Evolutionary conservation across 2,329 filamentous ascomycete species (phyloP).

Genomic region (Alternaria postmessia): DNA sequence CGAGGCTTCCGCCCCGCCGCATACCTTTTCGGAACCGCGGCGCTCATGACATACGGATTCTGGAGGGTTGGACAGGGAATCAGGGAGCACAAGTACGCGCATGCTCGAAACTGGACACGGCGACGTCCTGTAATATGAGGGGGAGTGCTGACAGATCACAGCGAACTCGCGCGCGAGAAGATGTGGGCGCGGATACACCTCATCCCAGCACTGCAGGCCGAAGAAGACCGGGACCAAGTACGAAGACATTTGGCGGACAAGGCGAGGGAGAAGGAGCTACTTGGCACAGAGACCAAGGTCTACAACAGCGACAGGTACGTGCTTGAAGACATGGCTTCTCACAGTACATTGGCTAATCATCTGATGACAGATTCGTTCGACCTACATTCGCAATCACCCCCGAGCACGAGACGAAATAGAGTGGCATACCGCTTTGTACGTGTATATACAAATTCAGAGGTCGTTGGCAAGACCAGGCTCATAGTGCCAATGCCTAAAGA

Average conservation of each 20-base stretch:
- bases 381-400: conserved; percentile 81
- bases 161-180: conserved; percentile 94
- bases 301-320: conserved; percentile 89
- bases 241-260: conserved; percentile 85
- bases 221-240: conserved; percentile 95
- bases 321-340: too few species aligned
- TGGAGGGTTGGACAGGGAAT: conserved; percentile 84
- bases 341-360: conserved; percentile 13
- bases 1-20: conserved; percentile 86
- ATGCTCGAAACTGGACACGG: neutral
- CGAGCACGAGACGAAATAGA: conserved; percentile 66
- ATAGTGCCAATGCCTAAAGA: conserved; percentile 1
- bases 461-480: neutral
- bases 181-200: conserved; percentile 98
- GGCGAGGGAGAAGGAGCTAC: conserved; percentile 86
- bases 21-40: conserved; percentile 78
- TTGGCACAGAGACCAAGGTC: conserved; percentile 83
- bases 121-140: neutral
- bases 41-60: conserved; percentile 88
- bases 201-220: conserved; percentile 91
- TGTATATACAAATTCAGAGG: conserved; percentile 26
- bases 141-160: conserved; percentile 53
- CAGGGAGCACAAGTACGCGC: conserved; percentile 85
- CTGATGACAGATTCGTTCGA: conserved; percentile 62
- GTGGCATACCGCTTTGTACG: conserved; percentile 1